A percentile compares a stretch with the other conserved stretches of the same genome.
Conservation (phyloP, 2,329 filamentous ascomycete species). For the Malbranchea cinnamomea region DNA sequence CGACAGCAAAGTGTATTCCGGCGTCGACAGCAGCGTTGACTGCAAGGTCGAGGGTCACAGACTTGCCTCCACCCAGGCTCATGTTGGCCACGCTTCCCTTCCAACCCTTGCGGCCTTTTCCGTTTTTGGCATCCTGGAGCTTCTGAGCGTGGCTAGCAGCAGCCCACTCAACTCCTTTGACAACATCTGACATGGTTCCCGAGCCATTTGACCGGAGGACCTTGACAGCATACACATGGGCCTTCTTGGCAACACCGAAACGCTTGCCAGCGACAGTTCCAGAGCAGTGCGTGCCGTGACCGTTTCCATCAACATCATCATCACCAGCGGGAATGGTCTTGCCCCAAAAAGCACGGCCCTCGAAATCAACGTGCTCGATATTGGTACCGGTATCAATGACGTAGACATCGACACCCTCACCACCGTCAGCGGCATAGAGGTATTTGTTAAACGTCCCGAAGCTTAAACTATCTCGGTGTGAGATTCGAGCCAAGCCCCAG, state of each 20-base stretch:
- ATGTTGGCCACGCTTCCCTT: constrained; percentile 99
- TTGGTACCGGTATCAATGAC: constrained; percentile 98
- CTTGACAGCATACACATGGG: constrained; percentile 92
- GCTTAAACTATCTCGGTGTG: constrained; percentile 71
- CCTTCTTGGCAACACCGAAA: constrained; percentile 99
- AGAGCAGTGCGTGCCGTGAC: constrained; percentile 98
- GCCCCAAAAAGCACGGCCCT: constrained; percentile 89
- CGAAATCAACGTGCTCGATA: constrained; percentile 86
- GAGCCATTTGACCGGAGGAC: constrained; percentile 94
- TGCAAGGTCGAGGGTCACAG: constrained; percentile 72
- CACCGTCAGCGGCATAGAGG: constrained; percentile 74
- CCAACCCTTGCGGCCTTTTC: constrained; percentile 85
- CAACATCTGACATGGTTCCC: constrained; percentile 95
- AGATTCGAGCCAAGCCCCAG: constrained; percentile 98
- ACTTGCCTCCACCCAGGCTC: constrained; percentile 97
- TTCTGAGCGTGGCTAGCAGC: constrained; percentile 64
- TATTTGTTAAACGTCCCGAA: constrained; percentile 98
- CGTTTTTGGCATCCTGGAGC: constrained; percentile 63
- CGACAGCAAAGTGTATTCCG: constrained; percentile 94
- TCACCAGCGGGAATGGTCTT: constrained; percentile 85
- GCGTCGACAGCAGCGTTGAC: constrained; percentile 86
- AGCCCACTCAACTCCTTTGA: constrained; percentile 95
- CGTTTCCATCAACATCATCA: constrained; percentile 84
- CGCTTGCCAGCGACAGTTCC: constrained; percentile 96
- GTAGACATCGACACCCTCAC: constrained; percentile 96